A percentile compares a stretch with the other conserved stretches of the same genome.
These are phyloP conservation scores for Aspergillus biplanus DNA, from an alignment of 495 filamentous ascomycete species.

Conservation along the genomic window DNA sequence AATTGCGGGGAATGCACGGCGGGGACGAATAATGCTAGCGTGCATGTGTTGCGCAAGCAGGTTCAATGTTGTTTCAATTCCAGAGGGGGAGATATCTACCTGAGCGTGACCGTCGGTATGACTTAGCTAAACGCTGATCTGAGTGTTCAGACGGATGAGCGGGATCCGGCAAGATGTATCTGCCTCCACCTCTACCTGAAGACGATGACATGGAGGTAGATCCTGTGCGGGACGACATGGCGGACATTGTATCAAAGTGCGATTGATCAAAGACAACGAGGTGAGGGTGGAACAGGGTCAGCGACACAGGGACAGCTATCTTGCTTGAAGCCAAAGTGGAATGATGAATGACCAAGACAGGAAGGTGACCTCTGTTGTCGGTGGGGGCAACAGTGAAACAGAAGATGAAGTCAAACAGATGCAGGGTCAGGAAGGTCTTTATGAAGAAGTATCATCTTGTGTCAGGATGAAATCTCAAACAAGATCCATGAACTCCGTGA, in stretches of 20 bases:
- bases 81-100: not conserved
- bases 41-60: not conserved
- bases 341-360: not conserved
- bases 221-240: not conserved
- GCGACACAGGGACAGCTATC: slow-evolving; percentile 1
- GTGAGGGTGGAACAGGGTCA: not conserved
- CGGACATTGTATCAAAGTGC: not conserved
- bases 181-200: not conserved
- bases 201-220: slow-evolving; percentile 1
- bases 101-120: slow-evolving; percentile 10
- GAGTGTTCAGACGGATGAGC: not conserved
- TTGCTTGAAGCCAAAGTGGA: not conserved
- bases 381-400: not conserved
- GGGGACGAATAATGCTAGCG: not conserved
- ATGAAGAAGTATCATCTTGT: slow-evolving; percentile 19
- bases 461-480: slow-evolving; percentile 24
- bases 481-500: slow-evolving; percentile 17
- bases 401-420: not conserved
- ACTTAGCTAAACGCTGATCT: not conserved
- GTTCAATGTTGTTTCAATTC: not conserved
- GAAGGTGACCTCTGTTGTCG: slow-evolving; percentile 12
- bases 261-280: not conserved
- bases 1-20: slow-evolving; percentile 5
- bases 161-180: slow-evolving; percentile 2
- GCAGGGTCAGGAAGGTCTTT: slow-evolving; percentile 10